Base-by-base conservation (phyloP, 805 yeast genomes). In the Starmerella sp. region DNA sequence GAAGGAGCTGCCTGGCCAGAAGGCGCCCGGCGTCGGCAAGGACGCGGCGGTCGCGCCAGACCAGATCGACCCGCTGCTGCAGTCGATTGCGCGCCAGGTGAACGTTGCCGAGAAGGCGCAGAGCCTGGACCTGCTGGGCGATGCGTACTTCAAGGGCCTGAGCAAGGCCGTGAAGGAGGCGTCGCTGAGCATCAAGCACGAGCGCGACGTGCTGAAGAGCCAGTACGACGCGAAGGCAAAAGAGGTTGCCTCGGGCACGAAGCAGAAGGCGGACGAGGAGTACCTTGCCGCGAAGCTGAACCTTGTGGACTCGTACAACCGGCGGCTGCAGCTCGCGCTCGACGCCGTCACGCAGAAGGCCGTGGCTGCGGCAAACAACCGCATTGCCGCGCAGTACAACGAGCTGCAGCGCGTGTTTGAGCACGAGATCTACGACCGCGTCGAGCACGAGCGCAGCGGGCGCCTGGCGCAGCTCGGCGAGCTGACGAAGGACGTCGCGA, bases 381-480 rank as follows among this genome's bases (percentile, higher is more conserved):
- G 82, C 53, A 77, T 87, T 34, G 73, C 81, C 9, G 74, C 84
- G 66, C 79, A 83, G 54, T 79, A 86, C 63, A 72, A 82, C 51
- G 82, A 81, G 61, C 83, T 84, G 62, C 80, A 87, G 56, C 77
- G 82, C 61, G 81, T 80, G 65, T 81, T 86, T 67, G 78, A 82
- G 58, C 72, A 75, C 52, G 73, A 79, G 55, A 74, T 88, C 48
- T 67, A 75, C 47, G 76, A 78, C 53, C 77, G 77, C 56, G 77
- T 90, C 53, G 90, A 84, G 59, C 59, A 67, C 11, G 95, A 85
- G 74, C 82, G 97, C 71, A 75, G 82, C 59, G 87, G 89, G 31
- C 82, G 93, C 66, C 78, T 90, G 63, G 76, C 84, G 48, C 76
- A 83, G 63, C 75, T 93, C 64, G 76, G 77, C 36, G 78, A 80